Evolutionary conservation across 192 early-diverging fungal species (phyloP).

Genomic region (Coemansia biformis): DNA sequence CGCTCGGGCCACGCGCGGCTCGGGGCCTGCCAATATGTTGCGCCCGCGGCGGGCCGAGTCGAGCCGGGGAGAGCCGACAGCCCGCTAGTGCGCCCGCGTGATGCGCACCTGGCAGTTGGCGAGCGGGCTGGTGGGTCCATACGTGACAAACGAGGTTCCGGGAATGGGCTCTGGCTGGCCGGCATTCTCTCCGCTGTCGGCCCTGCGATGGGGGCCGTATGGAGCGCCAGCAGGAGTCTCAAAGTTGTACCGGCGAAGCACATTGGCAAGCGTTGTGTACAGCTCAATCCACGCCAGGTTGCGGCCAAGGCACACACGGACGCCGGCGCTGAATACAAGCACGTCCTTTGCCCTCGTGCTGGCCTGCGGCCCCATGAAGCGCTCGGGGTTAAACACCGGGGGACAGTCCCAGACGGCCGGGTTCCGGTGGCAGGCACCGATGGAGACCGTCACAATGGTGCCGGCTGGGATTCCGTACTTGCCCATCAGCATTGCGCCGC

Average conservation of each 20-base stretch:
- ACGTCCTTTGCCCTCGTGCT: slow-evolving; percentile 10
- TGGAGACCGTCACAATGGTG: slow-evolving; percentile 14
- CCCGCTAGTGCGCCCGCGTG: no score
- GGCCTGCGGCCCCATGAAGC: slow-evolving; percentile 26
- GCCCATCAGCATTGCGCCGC: slow-evolving; percentile 7
- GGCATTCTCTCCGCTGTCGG: not conserved
- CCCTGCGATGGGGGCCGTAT: slow-evolving; percentile 15
- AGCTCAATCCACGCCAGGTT: slow-evolving; percentile 37
- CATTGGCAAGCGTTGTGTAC: slow-evolving; percentile 37
- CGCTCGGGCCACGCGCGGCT: no score
- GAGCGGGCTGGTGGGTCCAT: slow-evolving; percentile 15
- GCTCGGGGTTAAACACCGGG: slow-evolving; percentile 22
- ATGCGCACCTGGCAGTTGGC: slow-evolving; percentile 20
- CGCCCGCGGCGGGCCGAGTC: no score
- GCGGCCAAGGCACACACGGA: slow-evolving; percentile 39
- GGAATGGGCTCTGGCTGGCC: slow-evolving; percentile 13
- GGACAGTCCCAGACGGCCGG: slow-evolving; percentile 14
- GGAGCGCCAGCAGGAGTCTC: slow-evolving; percentile 10
- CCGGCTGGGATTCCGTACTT: slow-evolving; percentile 15
- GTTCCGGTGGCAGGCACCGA: slow-evolving; percentile 33
- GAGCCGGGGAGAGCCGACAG: no score
- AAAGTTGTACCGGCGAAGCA: slow-evolving; percentile 33
- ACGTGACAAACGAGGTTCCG: slow-evolving; percentile 13
- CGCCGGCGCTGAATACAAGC: slow-evolving; percentile 30
- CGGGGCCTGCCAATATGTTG: no score